These are phyloP conservation scores for Solanum appendiculatum DNA, from an alignment of 257 asterid species.

Conservation along the genomic window DNA sequence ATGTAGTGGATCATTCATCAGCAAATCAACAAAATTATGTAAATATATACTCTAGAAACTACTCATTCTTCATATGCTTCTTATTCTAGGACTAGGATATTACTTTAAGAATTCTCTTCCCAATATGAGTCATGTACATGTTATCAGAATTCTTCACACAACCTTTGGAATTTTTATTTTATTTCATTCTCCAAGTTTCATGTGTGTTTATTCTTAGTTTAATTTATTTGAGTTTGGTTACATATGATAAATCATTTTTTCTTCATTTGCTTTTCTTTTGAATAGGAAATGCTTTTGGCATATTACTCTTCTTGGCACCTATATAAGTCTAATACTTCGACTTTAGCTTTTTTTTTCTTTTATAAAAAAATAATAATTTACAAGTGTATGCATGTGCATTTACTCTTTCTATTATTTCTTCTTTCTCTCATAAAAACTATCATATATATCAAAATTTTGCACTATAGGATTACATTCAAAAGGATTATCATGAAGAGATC, in stretches of 20 bases:
- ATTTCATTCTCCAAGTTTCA: not conserved
- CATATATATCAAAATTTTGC: not conserved
- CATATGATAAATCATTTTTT: not conserved
- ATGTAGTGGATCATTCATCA: not conserved
- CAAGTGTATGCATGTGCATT: not conserved
- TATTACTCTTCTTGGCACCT: constrained; percentile 76
- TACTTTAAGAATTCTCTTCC: not conserved
- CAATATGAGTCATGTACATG: not conserved
- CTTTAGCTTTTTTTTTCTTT: not conserved
- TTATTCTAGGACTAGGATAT: too few relatives aligned
- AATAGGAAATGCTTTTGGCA: constrained; percentile 62
- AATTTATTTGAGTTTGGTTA: too few relatives aligned
- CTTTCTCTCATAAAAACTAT: not conserved
- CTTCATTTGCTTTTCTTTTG: not conserved
- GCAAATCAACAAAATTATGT: not conserved
- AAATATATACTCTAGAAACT: not conserved
- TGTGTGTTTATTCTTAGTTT: not conserved
- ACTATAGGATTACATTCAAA: constrained; percentile 43
- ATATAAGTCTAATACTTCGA: constrained; percentile 22
- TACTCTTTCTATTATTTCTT: not conserved
- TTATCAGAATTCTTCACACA: not conserved
- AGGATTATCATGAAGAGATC: constrained; percentile 40
- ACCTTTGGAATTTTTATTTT: not conserved
- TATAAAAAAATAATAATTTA: too few relatives aligned
- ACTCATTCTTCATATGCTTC: not conserved